A percentile compares a stretch with the other conserved stretches of the same genome.
Evolutionary conservation across 805 yeast species (phyloP).

Genomic region (Sporopachydermia lactativora): DNA sequence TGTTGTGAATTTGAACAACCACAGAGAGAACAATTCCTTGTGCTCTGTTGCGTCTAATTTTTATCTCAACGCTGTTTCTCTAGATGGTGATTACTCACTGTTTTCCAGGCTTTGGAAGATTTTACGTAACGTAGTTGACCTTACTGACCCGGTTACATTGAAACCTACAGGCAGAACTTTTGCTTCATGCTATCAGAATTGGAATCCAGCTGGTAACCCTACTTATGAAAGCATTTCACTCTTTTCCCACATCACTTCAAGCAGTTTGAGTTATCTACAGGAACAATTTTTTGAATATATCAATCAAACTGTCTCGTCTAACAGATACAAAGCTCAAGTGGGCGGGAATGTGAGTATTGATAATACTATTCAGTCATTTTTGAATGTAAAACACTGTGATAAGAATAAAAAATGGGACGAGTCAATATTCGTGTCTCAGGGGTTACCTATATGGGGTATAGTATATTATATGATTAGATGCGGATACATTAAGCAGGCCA

Average conservation of each 20-base stretch:
- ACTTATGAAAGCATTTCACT: conserved; percentile 19
- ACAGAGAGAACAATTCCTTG: neutral
- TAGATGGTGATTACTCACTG: conserved; percentile 1
- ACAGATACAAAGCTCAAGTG: conserved; percentile 29
- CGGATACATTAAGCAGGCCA: conserved; percentile 70
- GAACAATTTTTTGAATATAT: conserved; percentile 64
- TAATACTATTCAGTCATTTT: conserved; percentile 54
- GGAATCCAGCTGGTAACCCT: conserved; percentile 9
- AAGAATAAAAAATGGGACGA: conserved; percentile 34
- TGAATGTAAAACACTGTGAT: conserved; percentile 31
- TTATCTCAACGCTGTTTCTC: neutral
- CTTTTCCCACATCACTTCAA: conserved; percentile 32
- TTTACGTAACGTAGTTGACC: neutral
- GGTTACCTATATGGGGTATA: conserved; percentile 84
- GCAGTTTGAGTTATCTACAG: conserved; percentile 52
- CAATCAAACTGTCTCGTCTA: conserved; percentile 46
- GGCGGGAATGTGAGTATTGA: conserved; percentile 41
- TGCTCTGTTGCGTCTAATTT: neutral
- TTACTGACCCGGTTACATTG: neutral
- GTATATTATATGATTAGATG: conserved; percentile 74
- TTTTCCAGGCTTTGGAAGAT: neutral
- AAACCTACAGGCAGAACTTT: neutral
- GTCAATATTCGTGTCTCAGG: conserved; percentile 25
- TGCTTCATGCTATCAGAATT: neutral
- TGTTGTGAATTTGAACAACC: neutral